Percentiles rank a stretch among this genome's conserved stretches.
Evolutionary conservation across 176 grass and related monocot genomes (phyloP).

Genomic region (Oryza rufipogon): DNA sequence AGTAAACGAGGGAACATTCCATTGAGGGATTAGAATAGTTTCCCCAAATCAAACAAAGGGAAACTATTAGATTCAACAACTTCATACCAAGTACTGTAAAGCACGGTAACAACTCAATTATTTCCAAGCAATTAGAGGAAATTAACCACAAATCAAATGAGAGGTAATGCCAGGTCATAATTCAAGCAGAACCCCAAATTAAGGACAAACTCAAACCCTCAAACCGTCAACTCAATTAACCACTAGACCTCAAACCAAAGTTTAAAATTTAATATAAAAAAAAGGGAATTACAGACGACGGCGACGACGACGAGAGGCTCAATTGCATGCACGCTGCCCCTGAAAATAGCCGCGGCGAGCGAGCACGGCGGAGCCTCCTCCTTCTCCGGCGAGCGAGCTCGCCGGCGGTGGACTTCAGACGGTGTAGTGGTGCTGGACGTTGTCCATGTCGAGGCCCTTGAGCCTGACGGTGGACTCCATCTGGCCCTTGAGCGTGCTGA

Average conservation of each 20-base stretch:
- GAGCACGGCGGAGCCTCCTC: neutral
- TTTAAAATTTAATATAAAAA: neutral
- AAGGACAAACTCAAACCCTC: too few species aligned
- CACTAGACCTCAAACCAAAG: too few species aligned
- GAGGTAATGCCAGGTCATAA: neutral
- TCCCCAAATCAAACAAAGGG: too few species aligned
- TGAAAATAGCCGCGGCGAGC: neutral
- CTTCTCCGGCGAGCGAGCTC: neutral
- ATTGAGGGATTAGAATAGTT: too few species aligned
- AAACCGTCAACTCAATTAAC: too few species aligned
- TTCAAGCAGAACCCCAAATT: neutral
- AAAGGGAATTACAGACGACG: neutral
- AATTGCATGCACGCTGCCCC: neutral
- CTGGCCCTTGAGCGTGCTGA: constrained; percentile 68
- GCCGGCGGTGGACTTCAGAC: constrained; percentile 33
- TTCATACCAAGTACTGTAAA: too few species aligned
- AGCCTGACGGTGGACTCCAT: constrained; percentile 79
- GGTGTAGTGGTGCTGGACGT: constrained; percentile 75
- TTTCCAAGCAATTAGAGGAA: neutral
- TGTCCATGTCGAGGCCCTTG: constrained; percentile 77
- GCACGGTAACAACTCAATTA: neutral
- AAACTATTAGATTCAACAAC: too few species aligned
- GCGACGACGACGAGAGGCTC: neutral
- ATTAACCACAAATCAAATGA: neutral
- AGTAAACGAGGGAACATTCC: too few species aligned